Evolutionary conservation across 2,329 filamentous ascomycete species (phyloP).

Genomic region (Pseudomassariella vexata): DNA sequence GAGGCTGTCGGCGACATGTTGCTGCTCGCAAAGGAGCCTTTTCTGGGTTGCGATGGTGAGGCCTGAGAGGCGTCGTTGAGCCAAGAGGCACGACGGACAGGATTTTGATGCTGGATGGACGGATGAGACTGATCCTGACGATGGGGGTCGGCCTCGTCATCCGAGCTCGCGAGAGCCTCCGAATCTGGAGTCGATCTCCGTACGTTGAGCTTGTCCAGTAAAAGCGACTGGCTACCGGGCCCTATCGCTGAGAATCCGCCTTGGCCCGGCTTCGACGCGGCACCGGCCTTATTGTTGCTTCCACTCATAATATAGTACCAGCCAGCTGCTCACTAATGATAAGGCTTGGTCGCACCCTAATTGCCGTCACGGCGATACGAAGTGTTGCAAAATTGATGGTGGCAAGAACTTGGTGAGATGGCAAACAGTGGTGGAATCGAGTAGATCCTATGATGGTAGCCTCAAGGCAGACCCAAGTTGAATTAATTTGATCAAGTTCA

Average conservation of each 20-base stretch:
- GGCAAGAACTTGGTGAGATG: not conserved
- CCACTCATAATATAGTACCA: constrained; percentile 52
- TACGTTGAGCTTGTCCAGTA: constrained; percentile 71
- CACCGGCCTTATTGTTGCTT: constrained; percentile 41
- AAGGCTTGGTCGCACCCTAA: not conserved
- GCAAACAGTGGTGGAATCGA: not conserved
- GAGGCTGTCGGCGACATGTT: constrained; percentile 76
- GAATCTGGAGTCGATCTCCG: constrained; percentile 89
- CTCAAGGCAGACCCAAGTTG: not conserved
- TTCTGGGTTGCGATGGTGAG: constrained; percentile 54
- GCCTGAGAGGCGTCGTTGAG: constrained; percentile 72
- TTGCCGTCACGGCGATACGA: too few species aligned
- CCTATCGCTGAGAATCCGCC: constrained; percentile 37
- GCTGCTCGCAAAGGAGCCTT: constrained; percentile 69
- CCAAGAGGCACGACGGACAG: constrained; percentile 74
- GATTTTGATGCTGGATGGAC: constrained; percentile 48
- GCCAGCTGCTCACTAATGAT: not conserved
- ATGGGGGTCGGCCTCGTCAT: constrained; percentile 76
- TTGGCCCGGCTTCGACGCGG: constrained; percentile 46
- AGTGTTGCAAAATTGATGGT: not conserved
- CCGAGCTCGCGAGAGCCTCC: constrained; percentile 87
- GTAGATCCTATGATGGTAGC: constrained; percentile 1
- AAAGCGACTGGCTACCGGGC: constrained; percentile 55
- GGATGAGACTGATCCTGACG: constrained; percentile 45
- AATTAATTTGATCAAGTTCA: not conserved